Conservation (phyloP, 768 basidiomycete species). For the Amanita rimosa region DNA sequence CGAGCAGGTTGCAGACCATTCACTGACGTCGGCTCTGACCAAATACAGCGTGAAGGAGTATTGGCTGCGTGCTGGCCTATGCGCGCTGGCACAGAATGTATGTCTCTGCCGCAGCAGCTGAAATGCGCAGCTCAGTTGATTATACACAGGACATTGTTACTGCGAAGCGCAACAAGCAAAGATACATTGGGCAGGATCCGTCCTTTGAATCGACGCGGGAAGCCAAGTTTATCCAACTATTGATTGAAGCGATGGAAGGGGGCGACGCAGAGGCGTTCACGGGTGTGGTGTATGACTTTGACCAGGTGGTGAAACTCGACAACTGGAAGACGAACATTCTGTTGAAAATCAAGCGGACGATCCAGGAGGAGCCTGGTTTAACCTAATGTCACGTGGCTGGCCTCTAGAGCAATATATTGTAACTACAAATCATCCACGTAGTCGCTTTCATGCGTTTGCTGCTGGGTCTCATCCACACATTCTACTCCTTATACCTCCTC, state of each 20-base stretch:
- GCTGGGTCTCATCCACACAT: constrained; percentile 43
- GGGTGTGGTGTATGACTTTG: constrained; percentile 80
- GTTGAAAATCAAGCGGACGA: constrained; percentile 78
- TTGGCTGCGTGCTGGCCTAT: constrained; percentile 81
- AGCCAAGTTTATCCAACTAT: constrained; percentile 71
- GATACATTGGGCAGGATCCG: constrained; percentile 73
- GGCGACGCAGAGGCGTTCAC: constrained; percentile 56
- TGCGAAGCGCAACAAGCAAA: constrained; percentile 66
- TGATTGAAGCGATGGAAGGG: constrained; percentile 59
- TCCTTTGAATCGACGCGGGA: constrained; percentile 86
- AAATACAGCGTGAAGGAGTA: constrained; percentile 99
- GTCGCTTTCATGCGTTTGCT: constrained; percentile 19
- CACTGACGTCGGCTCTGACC: constrained; percentile 73
- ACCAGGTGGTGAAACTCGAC: constrained; percentile 87
- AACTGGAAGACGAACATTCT: constrained; percentile 93
- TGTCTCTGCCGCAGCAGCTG: constrained; percentile 18
- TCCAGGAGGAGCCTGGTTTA: constrained; percentile 37
- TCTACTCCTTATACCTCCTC: constrained; percentile 34
- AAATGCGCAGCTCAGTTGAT: background rate
- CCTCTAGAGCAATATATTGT: too few species aligned
- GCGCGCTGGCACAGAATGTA: constrained; percentile 82
- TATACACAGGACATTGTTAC: constrained; percentile 72
- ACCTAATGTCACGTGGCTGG: constrained; percentile 13
- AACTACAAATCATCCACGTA: background rate
- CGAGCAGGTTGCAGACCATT: constrained; percentile 81